Conservation (phyloP, 1,284 basidiomycete genomes). For the Tilletia caries region DNA sequence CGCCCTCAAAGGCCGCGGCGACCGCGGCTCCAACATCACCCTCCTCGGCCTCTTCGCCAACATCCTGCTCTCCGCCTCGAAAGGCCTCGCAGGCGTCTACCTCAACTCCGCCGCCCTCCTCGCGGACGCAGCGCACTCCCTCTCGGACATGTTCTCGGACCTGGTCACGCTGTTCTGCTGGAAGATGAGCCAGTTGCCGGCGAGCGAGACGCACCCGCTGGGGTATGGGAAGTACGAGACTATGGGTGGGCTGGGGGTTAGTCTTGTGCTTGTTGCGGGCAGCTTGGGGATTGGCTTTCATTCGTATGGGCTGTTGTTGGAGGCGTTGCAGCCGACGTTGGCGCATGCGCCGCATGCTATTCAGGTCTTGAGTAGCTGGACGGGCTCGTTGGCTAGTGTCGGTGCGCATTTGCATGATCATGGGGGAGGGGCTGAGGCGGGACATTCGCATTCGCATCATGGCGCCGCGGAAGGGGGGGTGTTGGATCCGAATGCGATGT, state of each 20-base stretch:
- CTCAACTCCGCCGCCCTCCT: slow-evolving; percentile 80
- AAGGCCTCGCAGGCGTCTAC: slow-evolving; percentile 62
- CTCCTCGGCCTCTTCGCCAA: slow-evolving; percentile 74
- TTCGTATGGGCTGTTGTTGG: slow-evolving; percentile 75
- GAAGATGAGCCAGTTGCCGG: slow-evolving; percentile 76
- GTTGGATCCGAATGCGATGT: slow-evolving; percentile 93
- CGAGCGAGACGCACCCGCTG: slow-evolving; percentile 74
- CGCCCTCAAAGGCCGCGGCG: slow-evolving; percentile 46
- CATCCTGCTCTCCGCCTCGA: slow-evolving; percentile 73
- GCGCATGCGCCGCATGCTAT: slow-evolving; percentile 62
- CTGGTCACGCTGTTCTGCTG: slow-evolving; percentile 89
- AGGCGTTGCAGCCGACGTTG: slow-evolving; percentile 61
- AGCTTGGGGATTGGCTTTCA: slow-evolving; percentile 88
- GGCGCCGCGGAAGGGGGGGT: slow-evolving; percentile 41
- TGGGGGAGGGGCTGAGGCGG: slow-evolving; percentile 13
- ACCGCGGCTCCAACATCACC: slow-evolving; percentile 55
- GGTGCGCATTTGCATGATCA: slow-evolving; percentile 63
- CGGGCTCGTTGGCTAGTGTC: slow-evolving; percentile 59
- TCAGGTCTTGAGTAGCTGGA: slow-evolving; percentile 61
- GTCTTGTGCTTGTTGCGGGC: slow-evolving; percentile 73
- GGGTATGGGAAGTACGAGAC: slow-evolving; percentile 90
- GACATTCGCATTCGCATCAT: slow-evolving; percentile 5
- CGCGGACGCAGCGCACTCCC: slow-evolving; percentile 91
- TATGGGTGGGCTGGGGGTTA: slow-evolving; percentile 78
- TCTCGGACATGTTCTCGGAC: slow-evolving; percentile 81